Percentiles rank a stretch among this genome's conserved stretches.
phyloP scores from a whole-genome alignment of 2,329 filamentous ascomycete species.

The Hypoxylon sp. region DNA sequence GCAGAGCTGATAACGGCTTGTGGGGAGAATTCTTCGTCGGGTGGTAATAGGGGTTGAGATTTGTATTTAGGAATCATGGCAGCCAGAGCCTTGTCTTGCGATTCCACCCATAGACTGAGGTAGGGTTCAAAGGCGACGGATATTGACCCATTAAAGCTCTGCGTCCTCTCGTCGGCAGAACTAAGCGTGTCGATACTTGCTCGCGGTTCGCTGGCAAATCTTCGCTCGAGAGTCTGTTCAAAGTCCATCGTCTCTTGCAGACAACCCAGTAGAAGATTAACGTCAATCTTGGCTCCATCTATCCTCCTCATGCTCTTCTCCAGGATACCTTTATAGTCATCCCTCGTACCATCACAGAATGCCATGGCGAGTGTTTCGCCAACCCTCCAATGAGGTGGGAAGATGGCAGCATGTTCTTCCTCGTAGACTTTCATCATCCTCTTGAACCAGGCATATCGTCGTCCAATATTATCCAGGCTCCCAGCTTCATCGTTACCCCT shows the following conservation, averaged over 20 bases:
- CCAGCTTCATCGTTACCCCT: conserved; percentile 96
- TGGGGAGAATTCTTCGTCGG: conserved; percentile 92
- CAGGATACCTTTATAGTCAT: conserved; percentile 94
- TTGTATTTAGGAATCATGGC: conserved; percentile 90
- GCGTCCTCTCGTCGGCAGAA: conserved; percentile 80
- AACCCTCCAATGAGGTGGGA: conserved; percentile 89
- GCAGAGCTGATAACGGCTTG: conserved; percentile 93
- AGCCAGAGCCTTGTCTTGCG: conserved; percentile 90
- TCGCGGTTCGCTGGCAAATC: conserved; percentile 80
- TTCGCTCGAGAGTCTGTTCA: conserved; percentile 89
- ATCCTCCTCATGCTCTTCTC: conserved; percentile 86
- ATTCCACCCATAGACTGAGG: conserved; percentile 96
- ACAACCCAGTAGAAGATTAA: conserved; percentile 89
- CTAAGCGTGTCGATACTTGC: conserved; percentile 92
- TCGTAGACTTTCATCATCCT: conserved; percentile 96
- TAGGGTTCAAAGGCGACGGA: conserved; percentile 98
- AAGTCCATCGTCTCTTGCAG: conserved; percentile 97
- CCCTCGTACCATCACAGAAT: conserved; percentile 94
- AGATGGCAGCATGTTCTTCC: conserved; percentile 89
- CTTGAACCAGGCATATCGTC: conserved; percentile 96
- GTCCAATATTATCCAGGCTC: conserved; percentile 94
- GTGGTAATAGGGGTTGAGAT: conserved; percentile 81
- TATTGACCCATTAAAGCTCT: conserved; percentile 89
- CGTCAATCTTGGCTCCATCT: conserved; percentile 86
- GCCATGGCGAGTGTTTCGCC: conserved; percentile 90